These are phyloP conservation scores for Baudoinia panamericana DNA, from an alignment of 495 filamentous ascomycete species.

Conservation along the genomic window DNA sequence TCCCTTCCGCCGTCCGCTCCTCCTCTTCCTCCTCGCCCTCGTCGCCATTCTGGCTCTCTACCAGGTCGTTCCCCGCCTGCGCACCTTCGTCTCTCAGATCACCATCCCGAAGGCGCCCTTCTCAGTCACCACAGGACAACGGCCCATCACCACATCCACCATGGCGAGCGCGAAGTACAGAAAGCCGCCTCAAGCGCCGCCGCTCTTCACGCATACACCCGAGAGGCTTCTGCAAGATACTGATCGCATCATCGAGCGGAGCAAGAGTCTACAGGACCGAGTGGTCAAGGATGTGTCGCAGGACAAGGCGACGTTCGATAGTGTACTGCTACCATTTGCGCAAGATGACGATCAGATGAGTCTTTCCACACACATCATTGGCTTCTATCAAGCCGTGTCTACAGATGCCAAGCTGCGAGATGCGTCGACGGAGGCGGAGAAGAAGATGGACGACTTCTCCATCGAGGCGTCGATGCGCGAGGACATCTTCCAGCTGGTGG, in stretches of 20 bases:
- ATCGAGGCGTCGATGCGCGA: conserved; percentile 57
- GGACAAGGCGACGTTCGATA: conserved; percentile 37
- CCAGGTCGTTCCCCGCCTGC: conserved; percentile 50
- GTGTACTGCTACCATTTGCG: conserved; percentile 34
- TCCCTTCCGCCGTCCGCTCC: conserved; percentile 18
- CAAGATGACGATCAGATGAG: conserved; percentile 34
- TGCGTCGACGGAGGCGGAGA: conserved; percentile 55
- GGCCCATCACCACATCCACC: conserved; percentile 45
- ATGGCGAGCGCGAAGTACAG: conserved; percentile 56
- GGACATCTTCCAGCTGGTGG: conserved; percentile 51
- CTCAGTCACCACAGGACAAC: conserved; percentile 11
- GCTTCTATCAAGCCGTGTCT: conserved; percentile 38
- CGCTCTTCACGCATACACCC: conserved; percentile 72
- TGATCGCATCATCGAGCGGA: conserved; percentile 55
- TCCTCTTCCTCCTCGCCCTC: conserved; percentile 49
- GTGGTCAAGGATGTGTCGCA: conserved; percentile 55
- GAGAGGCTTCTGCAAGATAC: conserved; percentile 64
- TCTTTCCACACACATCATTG: conserved; percentile 32
- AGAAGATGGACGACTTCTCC: conserved; percentile 52
- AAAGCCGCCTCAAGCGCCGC: conserved; percentile 72
- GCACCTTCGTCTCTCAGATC: conserved; percentile 44
- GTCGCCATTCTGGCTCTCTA: conserved; percentile 66
- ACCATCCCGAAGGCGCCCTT: conserved; percentile 16
- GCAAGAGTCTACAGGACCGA: conserved; percentile 57
- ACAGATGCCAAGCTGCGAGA: conserved; percentile 34